These are phyloP conservation scores for Ophioceras dolichostomum DNA, from an alignment of 2,329 filamentous ascomycete genomes.

Conservation along the genomic window DNA sequence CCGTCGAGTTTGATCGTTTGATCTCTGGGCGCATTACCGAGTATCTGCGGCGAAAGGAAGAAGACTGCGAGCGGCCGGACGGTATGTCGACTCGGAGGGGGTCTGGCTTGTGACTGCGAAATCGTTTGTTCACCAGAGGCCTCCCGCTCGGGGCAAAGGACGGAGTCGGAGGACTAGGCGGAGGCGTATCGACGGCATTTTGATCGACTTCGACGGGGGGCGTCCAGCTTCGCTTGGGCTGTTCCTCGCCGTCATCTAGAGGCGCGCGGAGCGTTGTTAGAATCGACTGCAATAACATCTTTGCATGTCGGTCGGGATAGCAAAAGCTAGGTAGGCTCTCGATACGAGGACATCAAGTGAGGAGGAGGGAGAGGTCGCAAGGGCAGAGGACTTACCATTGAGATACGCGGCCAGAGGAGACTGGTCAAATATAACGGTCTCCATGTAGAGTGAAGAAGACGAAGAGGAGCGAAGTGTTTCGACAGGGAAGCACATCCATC, in stretches of 20 bases:
- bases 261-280: too few species aligned
- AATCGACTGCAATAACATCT: not conserved
- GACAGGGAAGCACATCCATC: too few species aligned
- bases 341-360: too few species aligned
- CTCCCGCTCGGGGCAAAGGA: conserved; percentile 45
- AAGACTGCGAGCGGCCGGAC: conserved; percentile 25
- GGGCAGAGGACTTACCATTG: conserved; percentile 60
- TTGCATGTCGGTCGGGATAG: too few species aligned
- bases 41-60: conserved; percentile 34
- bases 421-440: conserved; percentile 76
- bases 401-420: conserved; percentile 83
- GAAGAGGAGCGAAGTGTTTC: too few species aligned
- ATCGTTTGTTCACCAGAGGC: conserved; percentile 39
- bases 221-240: conserved; percentile 32
- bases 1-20: too few species aligned
- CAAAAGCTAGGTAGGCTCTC: too few species aligned
- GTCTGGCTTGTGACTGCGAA: conserved; percentile 33
- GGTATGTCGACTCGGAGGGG: conserved; percentile 30
- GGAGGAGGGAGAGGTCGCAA: too few species aligned
- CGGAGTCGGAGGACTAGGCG: conserved; percentile 29
- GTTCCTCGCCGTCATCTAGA: conserved; percentile 37
- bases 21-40: too few species aligned
- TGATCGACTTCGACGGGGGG: conserved; percentile 18
- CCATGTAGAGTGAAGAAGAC: conserved; percentile 49
- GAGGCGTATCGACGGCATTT: conserved; percentile 25